Evolutionary conservation across 169 alveolate genomes (phyloP).

Genomic region (Plasmodium vivax): DNA sequence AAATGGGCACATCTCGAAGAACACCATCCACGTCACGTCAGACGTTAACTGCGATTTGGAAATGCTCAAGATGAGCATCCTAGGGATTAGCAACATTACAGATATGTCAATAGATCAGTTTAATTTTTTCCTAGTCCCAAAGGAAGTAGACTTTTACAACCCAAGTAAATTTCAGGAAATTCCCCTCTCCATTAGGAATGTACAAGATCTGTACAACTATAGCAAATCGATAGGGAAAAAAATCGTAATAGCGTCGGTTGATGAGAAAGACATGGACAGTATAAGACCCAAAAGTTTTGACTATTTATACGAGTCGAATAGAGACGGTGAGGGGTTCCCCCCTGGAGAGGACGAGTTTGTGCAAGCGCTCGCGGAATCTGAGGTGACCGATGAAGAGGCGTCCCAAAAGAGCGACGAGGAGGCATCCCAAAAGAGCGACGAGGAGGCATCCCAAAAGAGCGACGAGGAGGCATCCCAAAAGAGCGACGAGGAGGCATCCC

Average conservation of each 20-base stretch:
- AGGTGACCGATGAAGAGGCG: not conserved
- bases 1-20: slow-evolving; percentile 24
- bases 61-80: slow-evolving; percentile 63
- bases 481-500: not conserved
- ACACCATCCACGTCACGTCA: slow-evolving; percentile 55
- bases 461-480: no score
- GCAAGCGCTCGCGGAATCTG: not conserved
- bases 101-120: slow-evolving; percentile 38
- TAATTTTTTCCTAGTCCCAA: slow-evolving; percentile 12
- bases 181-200: slow-evolving; percentile 24
- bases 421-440: not conserved
- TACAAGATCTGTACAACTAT: slow-evolving; percentile 46
- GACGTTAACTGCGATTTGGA: slow-evolving; percentile 45
- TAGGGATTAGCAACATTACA: slow-evolving; percentile 41
- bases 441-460: not conserved
- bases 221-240: slow-evolving; percentile 14
- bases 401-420: not conserved
- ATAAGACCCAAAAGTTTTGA: slow-evolving; percentile 34
- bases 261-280: slow-evolving; percentile 11
- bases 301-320: slow-evolving; percentile 30
- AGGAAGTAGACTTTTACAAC: slow-evolving; percentile 11
- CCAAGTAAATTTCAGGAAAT: slow-evolving; percentile 2
- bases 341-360: not conserved
- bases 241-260: slow-evolving; percentile 36
- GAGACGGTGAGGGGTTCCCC: not conserved